These are phyloP conservation scores for Arthrobotrys musiformis DNA, from an alignment of 2,329 filamentous ascomycete genomes.

Conservation along the genomic window DNA sequence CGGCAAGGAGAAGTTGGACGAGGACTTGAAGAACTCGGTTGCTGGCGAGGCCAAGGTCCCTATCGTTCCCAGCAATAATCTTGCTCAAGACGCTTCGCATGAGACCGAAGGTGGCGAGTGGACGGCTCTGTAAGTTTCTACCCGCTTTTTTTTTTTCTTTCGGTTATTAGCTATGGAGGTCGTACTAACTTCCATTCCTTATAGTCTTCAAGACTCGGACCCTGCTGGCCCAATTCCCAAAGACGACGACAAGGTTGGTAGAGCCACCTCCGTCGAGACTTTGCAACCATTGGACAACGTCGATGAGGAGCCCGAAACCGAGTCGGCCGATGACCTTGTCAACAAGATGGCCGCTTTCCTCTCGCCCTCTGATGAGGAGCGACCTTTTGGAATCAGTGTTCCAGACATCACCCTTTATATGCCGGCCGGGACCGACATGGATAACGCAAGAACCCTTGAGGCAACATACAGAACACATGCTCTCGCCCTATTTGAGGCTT, in stretches of 20 bases:
- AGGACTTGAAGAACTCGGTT: constrained; percentile 51
- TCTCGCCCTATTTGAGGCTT: constrained; percentile 92
- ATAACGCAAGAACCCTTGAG: constrained; percentile 84
- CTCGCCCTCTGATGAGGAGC: constrained; percentile 56
- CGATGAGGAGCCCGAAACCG: constrained; percentile 46
- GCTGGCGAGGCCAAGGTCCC: constrained; percentile 57
- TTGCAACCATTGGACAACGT: constrained; percentile 55
- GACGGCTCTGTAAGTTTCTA: constrained; percentile 60
- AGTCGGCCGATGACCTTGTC: constrained; percentile 57
- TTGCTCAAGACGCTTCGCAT: constrained; percentile 58
- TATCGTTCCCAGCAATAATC: constrained; percentile 64
- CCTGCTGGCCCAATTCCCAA: constrained; percentile 27
- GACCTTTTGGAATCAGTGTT: constrained; percentile 64
- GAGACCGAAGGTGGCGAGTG: constrained; percentile 55
- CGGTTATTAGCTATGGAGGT: constrained; percentile 48
- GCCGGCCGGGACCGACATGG: constrained; percentile 81
- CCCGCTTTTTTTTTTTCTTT: constrained; percentile 56
- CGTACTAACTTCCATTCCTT: neutral
- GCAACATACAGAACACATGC: constrained; percentile 94
- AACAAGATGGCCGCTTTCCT: constrained; percentile 57
- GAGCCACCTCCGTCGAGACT: constrained; percentile 8
- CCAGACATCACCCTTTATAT: constrained; percentile 87
- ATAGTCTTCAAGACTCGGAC: constrained; percentile 43
- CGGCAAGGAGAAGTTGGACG: constrained; percentile 62
- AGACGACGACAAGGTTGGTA: constrained; percentile 29